Base-by-base conservation (phyloP, 148 eudicot species). In the Linanthus parryae region DNA sequence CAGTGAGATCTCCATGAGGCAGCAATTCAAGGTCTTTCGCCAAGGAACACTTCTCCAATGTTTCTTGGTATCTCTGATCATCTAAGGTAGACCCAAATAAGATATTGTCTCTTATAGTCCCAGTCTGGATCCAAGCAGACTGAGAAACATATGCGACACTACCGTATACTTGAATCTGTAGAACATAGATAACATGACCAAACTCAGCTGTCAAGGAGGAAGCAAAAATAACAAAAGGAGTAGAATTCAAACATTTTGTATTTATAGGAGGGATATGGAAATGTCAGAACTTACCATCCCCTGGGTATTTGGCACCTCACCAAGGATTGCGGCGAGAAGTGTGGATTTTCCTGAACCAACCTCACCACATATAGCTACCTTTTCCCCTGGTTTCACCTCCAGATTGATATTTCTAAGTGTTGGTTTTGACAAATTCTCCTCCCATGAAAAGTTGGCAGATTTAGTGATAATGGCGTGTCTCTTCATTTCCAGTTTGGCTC, bases 281-380 rank as follows among this genome's bases (percentile, higher is more conserved):
- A n/a, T n/a, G n/a, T n/a, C n/a, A n/a, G n/a, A 20, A 59, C 86
- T 72, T 71, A 88, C 97, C 13, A 69, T 72, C 76, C 97, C 97
- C 33, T 68, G 57, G 19, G 64, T 70, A 50, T 36, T 69, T 20
- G 97, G 92, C 42, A 85, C 76, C 78, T 90, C 97, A 54, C 92
- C 92, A 26, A 90, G 92, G 71, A 85, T 62, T 8, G 92, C 67
- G 18, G 97, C 81, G 26, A 85, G 64, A 73, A 90, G 78, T 17
- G 95, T 80, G 1, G 97, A 82, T 65, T 90, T 90, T 7, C 97
- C 97, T 0, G 95, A 85, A 5, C 97, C 97, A 37, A 90, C 97
- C 59, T 90, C 95, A 27, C 97, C 97, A 64, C 95, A 90, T 18
- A 85, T 68, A 15, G 95, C 97, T 20, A 83, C 56, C 59, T 78